Base-by-base conservation (phyloP, 2,329 filamentous ascomycete genomes). In the Bipolaris victoriae region DNA sequence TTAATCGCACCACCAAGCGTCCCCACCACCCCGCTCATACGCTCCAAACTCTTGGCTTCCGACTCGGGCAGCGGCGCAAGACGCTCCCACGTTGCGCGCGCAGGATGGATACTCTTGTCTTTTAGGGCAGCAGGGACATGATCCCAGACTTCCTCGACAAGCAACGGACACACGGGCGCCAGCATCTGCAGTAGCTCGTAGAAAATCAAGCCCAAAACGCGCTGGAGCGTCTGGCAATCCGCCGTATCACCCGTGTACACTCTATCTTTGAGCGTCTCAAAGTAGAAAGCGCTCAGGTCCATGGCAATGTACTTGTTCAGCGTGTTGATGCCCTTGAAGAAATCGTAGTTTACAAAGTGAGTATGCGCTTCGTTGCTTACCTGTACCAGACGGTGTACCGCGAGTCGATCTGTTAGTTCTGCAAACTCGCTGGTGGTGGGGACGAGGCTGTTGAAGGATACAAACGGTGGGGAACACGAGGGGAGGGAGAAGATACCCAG, bases 261-360 rank as follows among this genome's bases (percentile, higher is more conserved):
- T 3, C 91, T 84, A 70, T 99, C 95, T 77, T 99, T 99, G 67
- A 93, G 83, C 0, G 90, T 88, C 76, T 99, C 95, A 55, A 99
- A 86, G 75, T 98, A 99, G 76, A 97, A 96, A 0, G 94, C 89
- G 0, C 92, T 97, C 22, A 99, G 83, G 65, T 97, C 91, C 22
- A 83, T 87, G 53, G 88, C 87, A 57, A 96, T 83, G 88, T 93
- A 97, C 61, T 86, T 85, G 76, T 93, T 96, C 62, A 98, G 82
- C 3, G 84, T 78, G 57, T 82, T 86, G 5, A 92, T 81, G 11
- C 85, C 93, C 76, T 87, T 90, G 82, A 92, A 89, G 76, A 97
- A 97, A 70, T 97, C 91, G 71, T 91, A 90, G 24, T 85, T 85
- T 35, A 84, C 77, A 70, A 89, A 92, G 20, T 88, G 84, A 15